Base-by-base conservation (phyloP, 2,329 filamentous ascomycete genomes). In the Hypomyces perniciosus region DNA sequence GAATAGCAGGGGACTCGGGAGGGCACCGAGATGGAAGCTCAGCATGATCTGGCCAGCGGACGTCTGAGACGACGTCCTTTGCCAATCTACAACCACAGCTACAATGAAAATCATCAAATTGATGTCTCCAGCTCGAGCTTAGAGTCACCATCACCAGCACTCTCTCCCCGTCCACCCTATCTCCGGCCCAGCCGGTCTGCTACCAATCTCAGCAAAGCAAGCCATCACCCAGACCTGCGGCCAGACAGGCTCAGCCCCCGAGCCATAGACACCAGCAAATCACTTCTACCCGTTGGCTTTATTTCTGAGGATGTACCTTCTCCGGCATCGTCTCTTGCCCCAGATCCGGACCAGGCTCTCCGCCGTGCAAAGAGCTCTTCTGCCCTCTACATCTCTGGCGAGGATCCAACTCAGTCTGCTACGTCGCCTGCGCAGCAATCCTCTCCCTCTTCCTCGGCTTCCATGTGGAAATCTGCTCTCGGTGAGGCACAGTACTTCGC, bases 401-500 rank as follows among this genome's bases (percentile, higher is more conserved):
- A 12, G 8, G 29, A 31, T 13, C 7, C 29, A 3, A 8, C 40
- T 20, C n/a, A 27, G 31, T 4, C 8, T 8, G 29, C 43, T 10
- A n/a, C 45, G 8, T 41, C 44, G 9, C 31, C 44, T n/a, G 20
- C 20, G 20, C 20, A 20, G 20, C 20, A 20, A 31, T 28, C 35
- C 30, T n/a, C 52, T 34, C 7, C 51, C 20, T 20, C 20, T 20
- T 20, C 20, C 20, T 20, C 34, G 8, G 10, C 47, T 3, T 65
- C 63, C 2, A 60, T 59, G 46, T 77, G 76, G 73, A 76, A 78
- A 51, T 65, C 67, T 2, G 76, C 77, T 0, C 57, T 80, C 2
- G 72, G 74, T 6, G 83, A 86, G 59, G 82, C 81, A 0, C 74
- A 80, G 34, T 80, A 86, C 62, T 81, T 86, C 54, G 81, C 84